phyloP scores from a whole-genome alignment of 2,329 filamentous ascomycete species.

The Fusarium poae region DNA sequence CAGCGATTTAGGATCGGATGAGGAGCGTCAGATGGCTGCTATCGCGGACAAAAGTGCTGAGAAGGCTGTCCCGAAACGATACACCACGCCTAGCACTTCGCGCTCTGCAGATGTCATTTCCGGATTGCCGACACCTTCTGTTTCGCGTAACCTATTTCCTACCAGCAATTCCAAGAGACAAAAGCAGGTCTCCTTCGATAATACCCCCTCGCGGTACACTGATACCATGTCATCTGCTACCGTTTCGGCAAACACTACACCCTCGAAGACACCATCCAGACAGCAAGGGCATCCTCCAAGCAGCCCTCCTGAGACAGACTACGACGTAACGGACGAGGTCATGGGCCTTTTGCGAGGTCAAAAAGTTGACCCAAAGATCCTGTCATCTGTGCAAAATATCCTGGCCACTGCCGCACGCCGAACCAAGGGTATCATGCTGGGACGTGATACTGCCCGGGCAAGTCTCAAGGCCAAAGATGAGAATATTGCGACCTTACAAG shows the following conservation, averaged over 20 bases:
- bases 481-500: conserved; percentile 55
- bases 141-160: conserved; percentile 55
- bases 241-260: conserved; percentile 33
- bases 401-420: conserved; percentile 69
- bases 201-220: conserved; percentile 21
- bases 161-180: conserved; percentile 48
- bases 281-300: conserved; percentile 28
- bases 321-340: conserved; percentile 61
- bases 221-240: conserved; percentile 22
- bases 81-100: conserved; percentile 48
- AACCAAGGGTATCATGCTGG: conserved; percentile 71
- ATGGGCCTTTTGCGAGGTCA: conserved; percentile 63
- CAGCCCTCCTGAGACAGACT: conserved; percentile 33
- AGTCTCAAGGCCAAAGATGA: conserved; percentile 72
- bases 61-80: conserved; percentile 34
- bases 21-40: conserved; percentile 55
- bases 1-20: conserved; percentile 56
- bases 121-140: conserved; percentile 53
- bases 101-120: conserved; percentile 44
- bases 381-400: conserved; percentile 56
- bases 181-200: conserved; percentile 53
- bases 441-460: conserved; percentile 74
- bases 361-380: conserved; percentile 55
- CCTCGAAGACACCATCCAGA: conserved; percentile 13
- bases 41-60: conserved; percentile 54